Evolutionary conservation across 768 basidiomycete species (phyloP), one percentile per base, ranked within the genome.

Genomic region (Calocybe indica): DNA sequence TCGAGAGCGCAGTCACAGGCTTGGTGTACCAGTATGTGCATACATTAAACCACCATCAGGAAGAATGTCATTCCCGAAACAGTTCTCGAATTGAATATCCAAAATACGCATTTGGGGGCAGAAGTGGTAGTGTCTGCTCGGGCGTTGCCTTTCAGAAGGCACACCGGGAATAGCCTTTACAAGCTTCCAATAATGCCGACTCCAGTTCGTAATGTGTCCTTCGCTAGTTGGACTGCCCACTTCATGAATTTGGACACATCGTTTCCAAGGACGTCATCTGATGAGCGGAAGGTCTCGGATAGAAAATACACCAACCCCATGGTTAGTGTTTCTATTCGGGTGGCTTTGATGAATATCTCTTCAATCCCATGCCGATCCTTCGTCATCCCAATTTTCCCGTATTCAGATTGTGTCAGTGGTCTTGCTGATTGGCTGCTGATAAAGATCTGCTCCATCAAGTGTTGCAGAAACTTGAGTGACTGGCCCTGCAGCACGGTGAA

Each of bases 291-390:
- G 59, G 71, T 44, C 58, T 68, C 56, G 51, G 74, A 56, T 34
- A 95, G 58, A 62, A 91, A 89, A 60, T 83, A 89, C 12, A 83
- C 66, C 47, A 93, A 60, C 0, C 94, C 93, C 60, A 85, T 79
- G 0, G 85, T 79, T 37, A 96, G 70, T 11, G 76, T 68, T 49
- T 82, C 74, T 15, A 84, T 68, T 39, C 79, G 74, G 7, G 83
- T 74, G 0, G 80, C 82, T 59, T 88, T 92, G 58, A 85, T 71
- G 62, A 94, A 87, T 0, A 92, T 75, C 47, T 87, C 82, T 62
- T 95, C 88, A 6, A 95, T 60, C 2, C 79, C 60, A 14, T 72
- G 70, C 37, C 82, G 76, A 57, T 83, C 80, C 28, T 76, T 74
- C 22, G 62, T 64, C 37, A 88, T 67, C 4, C 22, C 22, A 22